phyloP scores from a whole-genome alignment of 306 rosid genomes.

The Mimosa pudica region DNA sequence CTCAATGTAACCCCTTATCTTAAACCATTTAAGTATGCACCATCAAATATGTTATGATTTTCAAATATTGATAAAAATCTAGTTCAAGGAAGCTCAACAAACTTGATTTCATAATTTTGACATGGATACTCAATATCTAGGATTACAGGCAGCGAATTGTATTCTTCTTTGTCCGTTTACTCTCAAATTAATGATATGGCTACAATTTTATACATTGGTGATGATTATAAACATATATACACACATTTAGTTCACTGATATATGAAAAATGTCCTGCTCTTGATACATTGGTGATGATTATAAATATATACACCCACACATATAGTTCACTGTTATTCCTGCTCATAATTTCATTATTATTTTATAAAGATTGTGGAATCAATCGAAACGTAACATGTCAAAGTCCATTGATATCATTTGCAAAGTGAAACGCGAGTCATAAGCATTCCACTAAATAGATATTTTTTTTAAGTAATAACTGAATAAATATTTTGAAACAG shows the following conservation, averaged over 20 bases:
- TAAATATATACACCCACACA: no score
- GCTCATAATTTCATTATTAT: constrained; percentile 9
- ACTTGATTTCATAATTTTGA: background rate
- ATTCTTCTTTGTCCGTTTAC: background rate
- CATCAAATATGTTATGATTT: background rate
- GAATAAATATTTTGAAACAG: background rate
- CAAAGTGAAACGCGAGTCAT: background rate
- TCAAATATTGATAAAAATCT: background rate
- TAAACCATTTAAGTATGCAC: background rate
- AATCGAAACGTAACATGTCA: background rate
- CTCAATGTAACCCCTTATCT: background rate
- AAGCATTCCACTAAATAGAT: background rate
- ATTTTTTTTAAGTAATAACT: background rate
- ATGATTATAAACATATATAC: background rate
- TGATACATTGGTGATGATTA: no score
- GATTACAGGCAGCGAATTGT: background rate
- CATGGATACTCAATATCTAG: background rate
- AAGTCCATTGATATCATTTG: background rate
- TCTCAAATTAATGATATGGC: background rate
- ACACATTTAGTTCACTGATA: background rate
- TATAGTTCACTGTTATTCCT: background rate
- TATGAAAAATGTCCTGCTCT: background rate
- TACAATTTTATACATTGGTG: background rate
- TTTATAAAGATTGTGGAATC: background rate
- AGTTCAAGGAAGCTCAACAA: background rate